phyloP scores from a whole-genome alignment of 768 basidiomycete genomes.

The Mycena maculata region DNA sequence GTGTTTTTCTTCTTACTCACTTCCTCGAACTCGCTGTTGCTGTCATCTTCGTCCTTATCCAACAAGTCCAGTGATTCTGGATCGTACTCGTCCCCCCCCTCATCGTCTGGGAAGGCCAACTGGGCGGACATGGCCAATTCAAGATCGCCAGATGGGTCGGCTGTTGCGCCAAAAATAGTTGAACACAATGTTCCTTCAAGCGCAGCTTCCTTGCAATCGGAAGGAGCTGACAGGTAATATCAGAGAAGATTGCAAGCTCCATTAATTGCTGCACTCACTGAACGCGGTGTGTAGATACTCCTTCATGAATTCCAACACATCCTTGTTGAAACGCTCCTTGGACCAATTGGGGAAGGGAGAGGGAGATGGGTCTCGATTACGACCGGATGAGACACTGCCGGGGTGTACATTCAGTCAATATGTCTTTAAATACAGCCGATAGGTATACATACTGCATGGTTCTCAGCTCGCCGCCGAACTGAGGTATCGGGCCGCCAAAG shows the following conservation, averaged over 20 bases:
- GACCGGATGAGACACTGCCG: conserved; percentile 12
- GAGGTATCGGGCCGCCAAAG: conserved; percentile 14
- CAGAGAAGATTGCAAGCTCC: neutral
- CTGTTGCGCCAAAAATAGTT: too few species aligned
- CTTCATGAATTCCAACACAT: neutral
- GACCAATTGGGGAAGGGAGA: conserved; percentile 13
- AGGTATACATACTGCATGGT: conserved; percentile 11
- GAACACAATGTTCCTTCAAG: too few species aligned
- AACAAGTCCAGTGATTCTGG: neutral
- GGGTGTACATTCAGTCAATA: neutral
- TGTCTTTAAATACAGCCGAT: neutral
- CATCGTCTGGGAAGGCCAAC: too few species aligned
- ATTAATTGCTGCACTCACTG: neutral
- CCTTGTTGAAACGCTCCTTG: neutral
- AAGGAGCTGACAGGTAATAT: neutral
- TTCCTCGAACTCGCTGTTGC: too few species aligned
- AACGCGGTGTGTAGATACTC: conserved; percentile 14
- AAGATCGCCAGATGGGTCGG: neutral
- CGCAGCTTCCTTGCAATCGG: neutral
- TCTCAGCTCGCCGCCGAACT: conserved; percentile 9
- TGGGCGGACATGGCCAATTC: neutral
- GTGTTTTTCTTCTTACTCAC: neutral
- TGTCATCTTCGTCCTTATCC: neutral
- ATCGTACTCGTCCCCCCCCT: too few species aligned
- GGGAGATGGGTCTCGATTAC: neutral